Evolutionary conservation across 2,329 filamentous ascomycete genomes (phyloP).

Genomic region (Colletotrichum sp.): DNA sequence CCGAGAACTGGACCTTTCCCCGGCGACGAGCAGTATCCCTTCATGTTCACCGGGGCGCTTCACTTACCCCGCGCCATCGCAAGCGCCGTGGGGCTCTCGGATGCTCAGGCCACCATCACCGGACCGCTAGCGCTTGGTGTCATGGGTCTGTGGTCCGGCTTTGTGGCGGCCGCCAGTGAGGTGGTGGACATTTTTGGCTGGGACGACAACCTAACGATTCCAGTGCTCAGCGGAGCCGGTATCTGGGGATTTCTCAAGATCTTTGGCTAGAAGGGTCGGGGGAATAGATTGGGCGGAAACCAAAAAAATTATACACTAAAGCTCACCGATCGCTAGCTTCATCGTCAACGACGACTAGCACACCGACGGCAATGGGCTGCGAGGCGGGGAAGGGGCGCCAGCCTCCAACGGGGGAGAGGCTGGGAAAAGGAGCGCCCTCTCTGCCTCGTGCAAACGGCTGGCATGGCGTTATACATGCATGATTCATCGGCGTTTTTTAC

Average conservation of each 20-base stretch:
- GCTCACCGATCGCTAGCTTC: slow-evolving; percentile 8
- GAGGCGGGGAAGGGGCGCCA: slow-evolving; percentile 7
- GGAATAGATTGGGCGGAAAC: not conserved
- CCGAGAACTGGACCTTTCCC: slow-evolving; percentile 70
- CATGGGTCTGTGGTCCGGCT: slow-evolving; percentile 86
- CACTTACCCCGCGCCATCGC: slow-evolving; percentile 69
- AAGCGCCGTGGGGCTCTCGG: slow-evolving; percentile 65
- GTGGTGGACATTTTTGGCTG: slow-evolving; percentile 89
- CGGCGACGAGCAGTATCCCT: slow-evolving; percentile 71
- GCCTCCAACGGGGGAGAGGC: not conserved
- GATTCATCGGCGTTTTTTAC: slow-evolving; percentile 15
- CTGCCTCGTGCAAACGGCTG: slow-evolving; percentile 6
- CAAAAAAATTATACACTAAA: not conserved
- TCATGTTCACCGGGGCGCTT: slow-evolving; percentile 83
- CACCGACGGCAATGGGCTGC: not conserved
- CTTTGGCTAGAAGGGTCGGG: slow-evolving; percentile 63
- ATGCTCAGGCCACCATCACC: slow-evolving; percentile 64
- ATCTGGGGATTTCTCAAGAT: slow-evolving; percentile 91
- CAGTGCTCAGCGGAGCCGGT: slow-evolving; percentile 84
- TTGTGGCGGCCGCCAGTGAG: slow-evolving; percentile 88
- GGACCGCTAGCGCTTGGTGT: slow-evolving; percentile 77
- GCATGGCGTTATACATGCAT: slow-evolving; percentile 12
- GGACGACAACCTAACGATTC: slow-evolving; percentile 98
- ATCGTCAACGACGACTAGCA: not conserved
- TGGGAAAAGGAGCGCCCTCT: not conserved